A percentile compares a stretch with the other conserved stretches of the same genome.
Evolutionary conservation across 1,284 basidiomycete genomes (phyloP).

Genomic region (Takashimella tepidaria): DNA sequence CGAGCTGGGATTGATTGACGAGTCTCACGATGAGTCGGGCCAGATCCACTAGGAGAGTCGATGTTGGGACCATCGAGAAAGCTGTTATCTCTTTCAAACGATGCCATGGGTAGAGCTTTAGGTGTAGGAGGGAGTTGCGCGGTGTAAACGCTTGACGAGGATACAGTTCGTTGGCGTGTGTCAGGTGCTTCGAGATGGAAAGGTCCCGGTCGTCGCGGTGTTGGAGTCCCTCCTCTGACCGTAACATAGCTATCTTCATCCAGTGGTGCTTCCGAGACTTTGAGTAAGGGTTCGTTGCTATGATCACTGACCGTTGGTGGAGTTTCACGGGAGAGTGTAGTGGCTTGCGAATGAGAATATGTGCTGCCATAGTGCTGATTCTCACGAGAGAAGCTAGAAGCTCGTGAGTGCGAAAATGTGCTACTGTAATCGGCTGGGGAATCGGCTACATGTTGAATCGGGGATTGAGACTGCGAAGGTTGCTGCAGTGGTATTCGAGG

Average conservation of each 20-base stretch:
- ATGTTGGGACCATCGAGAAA: not conserved
- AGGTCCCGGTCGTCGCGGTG: not conserved
- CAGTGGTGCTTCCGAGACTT: not conserved
- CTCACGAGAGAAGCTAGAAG: not conserved
- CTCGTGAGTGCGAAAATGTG: not conserved
- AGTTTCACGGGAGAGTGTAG: not conserved
- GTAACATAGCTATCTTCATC: not conserved
- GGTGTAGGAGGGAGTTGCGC: not conserved
- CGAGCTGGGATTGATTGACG: constrained; percentile 2
- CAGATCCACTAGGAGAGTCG: not conserved
- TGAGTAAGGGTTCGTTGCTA: not conserved
- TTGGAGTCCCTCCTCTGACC: not conserved
- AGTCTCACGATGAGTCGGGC: not conserved
- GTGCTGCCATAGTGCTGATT: not conserved
- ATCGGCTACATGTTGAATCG: not conserved
- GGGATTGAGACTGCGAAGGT: not conserved
- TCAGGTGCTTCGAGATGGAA: not conserved
- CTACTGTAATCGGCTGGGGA: not conserved
- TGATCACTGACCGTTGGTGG: not conserved
- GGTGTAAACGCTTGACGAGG: not conserved
- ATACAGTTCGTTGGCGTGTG: not conserved
- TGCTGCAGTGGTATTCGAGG: not conserved
- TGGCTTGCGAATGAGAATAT: not conserved
- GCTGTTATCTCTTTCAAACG: not conserved
- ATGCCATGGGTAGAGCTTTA: not conserved